Conservation (phyloP, 495 filamentous ascomycete species). For the Lasiosphaeria hispida region DNA sequence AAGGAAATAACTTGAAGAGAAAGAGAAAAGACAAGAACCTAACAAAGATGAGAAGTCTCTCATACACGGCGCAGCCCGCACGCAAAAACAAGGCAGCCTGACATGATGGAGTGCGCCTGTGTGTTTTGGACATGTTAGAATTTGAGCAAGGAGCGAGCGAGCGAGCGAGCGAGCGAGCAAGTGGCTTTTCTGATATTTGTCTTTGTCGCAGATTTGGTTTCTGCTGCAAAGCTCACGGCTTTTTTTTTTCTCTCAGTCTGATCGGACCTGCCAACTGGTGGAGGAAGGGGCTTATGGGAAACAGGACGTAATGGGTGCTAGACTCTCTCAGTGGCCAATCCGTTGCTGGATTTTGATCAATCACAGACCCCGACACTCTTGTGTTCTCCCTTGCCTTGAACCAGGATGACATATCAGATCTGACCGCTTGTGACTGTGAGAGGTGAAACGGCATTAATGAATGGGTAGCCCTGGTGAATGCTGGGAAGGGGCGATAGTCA, state of each 20-base stretch:
- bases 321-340: slow-evolving; percentile 21
- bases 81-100: background rate
- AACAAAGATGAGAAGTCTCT: background rate
- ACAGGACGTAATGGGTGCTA: slow-evolving; percentile 19
- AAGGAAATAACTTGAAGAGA: slow-evolving; percentile 7
- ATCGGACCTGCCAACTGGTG: background rate
- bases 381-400: background rate
- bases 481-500: too few relatives aligned
- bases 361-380: slow-evolving; percentile 1
- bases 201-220: too few relatives aligned
- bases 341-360: slow-evolving; percentile 26
- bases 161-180: too few relatives aligned
- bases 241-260: background rate
- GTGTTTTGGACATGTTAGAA: too few relatives aligned
- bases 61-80: background rate
- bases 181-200: too few relatives aligned
- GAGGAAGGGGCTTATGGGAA: background rate
- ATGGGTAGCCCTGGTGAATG: too few relatives aligned
- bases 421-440: background rate
- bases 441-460: too few relatives aligned
- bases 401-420: background rate
- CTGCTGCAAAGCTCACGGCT: background rate
- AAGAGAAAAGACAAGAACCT: background rate
- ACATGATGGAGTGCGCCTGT: too few relatives aligned
- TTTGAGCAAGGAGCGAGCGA: too few relatives aligned